phyloP scores from a whole-genome alignment of 164 flowering plant species.

The Pachysandra terminalis region DNA sequence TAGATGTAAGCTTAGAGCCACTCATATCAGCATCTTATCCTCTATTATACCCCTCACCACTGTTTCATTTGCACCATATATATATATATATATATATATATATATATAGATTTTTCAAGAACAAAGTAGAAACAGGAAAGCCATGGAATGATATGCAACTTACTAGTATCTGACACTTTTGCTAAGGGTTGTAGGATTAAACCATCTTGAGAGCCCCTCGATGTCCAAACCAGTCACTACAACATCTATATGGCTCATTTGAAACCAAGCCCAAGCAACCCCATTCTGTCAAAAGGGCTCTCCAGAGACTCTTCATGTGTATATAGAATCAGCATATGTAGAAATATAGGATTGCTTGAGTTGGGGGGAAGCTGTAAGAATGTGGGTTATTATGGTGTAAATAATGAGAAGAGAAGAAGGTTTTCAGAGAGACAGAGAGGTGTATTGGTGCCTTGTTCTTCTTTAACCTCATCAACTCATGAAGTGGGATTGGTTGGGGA shows the following conservation, averaged over 20 bases:
- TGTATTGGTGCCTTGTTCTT: constrained; percentile 8
- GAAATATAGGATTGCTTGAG: constrained; percentile 1
- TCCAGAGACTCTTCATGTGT: not conserved
- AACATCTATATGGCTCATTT: constrained; percentile 14
- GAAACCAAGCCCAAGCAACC: constrained; percentile 9
- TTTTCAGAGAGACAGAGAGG: constrained; percentile 1
- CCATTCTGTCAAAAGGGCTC: not conserved
- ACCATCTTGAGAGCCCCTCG: not conserved
- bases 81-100: too few species aligned
- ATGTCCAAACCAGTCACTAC: not conserved
- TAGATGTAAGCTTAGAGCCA: not conserved
- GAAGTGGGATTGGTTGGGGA: constrained; percentile 8
- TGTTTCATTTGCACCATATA: not conserved
- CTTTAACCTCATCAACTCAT: constrained; percentile 12
- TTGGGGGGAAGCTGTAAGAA: not conserved
- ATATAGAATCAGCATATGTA: constrained; percentile 1
- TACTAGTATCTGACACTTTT: too few species aligned
- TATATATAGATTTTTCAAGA: too few species aligned
- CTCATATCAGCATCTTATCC: not conserved
- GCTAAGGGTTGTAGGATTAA: not conserved
- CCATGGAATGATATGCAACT: too few species aligned
- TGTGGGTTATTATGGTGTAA: not conserved
- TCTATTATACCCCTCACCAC: not conserved
- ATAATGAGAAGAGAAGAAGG: constrained; percentile 6
- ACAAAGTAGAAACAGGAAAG: too few species aligned